Percentiles rank a stretch among this genome's conserved stretches.
Conservation (phyloP, 75 land plant genomes). For the Cunninghamia lanceolata region DNA sequence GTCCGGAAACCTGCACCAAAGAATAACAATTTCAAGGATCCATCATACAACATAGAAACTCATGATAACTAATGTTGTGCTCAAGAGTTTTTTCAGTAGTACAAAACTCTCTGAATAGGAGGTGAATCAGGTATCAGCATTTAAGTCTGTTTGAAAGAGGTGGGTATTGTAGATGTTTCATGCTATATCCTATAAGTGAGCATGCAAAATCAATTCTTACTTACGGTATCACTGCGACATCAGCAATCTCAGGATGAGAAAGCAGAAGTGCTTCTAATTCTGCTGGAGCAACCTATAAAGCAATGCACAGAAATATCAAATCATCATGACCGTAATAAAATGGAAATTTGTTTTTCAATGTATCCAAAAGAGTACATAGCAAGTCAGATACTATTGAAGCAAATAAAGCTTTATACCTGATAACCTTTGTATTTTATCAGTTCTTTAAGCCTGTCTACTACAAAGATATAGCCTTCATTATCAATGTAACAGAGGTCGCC, state of each 20-base stretch:
- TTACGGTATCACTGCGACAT: slow-evolving; percentile 79
- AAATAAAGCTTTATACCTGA: slow-evolving; percentile 45
- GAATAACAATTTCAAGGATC: neutral
- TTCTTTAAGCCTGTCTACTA: slow-evolving; percentile 87
- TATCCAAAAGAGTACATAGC: neutral
- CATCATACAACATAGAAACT: too few relatives aligned
- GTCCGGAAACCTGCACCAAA: slow-evolving; percentile 57
- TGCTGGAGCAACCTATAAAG: slow-evolving; percentile 63
- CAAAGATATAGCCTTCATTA: slow-evolving; percentile 31
- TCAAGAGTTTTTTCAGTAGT: neutral
- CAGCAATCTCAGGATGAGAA: slow-evolving; percentile 53
- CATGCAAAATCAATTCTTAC: slow-evolving; percentile 10
- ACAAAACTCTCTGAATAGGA: neutral
- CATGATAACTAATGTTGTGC: neutral
- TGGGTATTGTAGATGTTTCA: neutral
- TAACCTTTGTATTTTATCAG: slow-evolving; percentile 91
- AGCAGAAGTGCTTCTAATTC: slow-evolving; percentile 20
- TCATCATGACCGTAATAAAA: neutral
- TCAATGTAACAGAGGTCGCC: too few relatives aligned
- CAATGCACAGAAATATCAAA: neutral
- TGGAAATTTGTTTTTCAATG: neutral
- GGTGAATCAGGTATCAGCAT: neutral
- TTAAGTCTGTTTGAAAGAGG: neutral
- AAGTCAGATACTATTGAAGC: neutral
- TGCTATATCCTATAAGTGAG: neutral